A percentile compares a stretch with the other conserved stretches of the same genome.
Evolutionary conservation across 2,329 filamentous ascomycete genomes (phyloP).

Genomic region (Aspergillus fructus): DNA sequence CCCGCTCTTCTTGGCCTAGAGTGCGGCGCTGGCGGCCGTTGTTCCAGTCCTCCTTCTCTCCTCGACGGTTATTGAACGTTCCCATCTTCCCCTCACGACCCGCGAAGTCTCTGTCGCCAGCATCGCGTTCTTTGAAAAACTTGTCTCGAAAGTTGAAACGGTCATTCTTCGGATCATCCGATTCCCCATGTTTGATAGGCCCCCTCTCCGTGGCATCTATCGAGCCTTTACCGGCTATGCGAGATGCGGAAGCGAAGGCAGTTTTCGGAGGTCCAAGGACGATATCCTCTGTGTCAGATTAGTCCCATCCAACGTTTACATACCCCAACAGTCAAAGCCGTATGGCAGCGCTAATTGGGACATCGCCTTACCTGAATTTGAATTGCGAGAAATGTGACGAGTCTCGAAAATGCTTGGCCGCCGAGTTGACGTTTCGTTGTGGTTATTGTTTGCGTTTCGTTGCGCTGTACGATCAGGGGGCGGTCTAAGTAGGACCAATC

Average conservation of each 20-base stretch:
- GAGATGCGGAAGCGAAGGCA: constrained; percentile 75
- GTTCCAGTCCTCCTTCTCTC: constrained; percentile 45
- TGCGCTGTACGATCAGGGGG: constrained; percentile 43
- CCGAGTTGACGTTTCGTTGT: constrained; percentile 34
- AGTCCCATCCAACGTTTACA: constrained; percentile 25
- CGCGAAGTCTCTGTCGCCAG: constrained; percentile 36
- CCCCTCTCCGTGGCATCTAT: constrained; percentile 47
- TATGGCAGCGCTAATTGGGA: not conserved
- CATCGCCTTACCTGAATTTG: constrained; percentile 41
- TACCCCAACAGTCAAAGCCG: not conserved
- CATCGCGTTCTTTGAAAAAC: constrained; percentile 40
- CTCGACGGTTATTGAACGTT: constrained; percentile 35
- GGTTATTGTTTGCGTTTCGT: constrained; percentile 37
- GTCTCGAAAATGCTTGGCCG: constrained; percentile 44
- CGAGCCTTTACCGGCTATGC: constrained; percentile 47
- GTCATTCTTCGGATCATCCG: constrained; percentile 58
- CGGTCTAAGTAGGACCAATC: constrained; percentile 31
- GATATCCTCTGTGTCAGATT: constrained; percentile 65
- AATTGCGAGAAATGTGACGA: constrained; percentile 49
- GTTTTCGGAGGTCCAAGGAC: constrained; percentile 82
- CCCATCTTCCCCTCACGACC: constrained; percentile 37
- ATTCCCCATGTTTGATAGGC: constrained; percentile 49
- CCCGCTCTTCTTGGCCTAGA: constrained; percentile 42
- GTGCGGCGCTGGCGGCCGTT: constrained; percentile 39
- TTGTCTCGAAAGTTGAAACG: constrained; percentile 61